Conservation (phyloP, 352 stramenopile genomes). For the Globisporangium nodosum region DNA sequence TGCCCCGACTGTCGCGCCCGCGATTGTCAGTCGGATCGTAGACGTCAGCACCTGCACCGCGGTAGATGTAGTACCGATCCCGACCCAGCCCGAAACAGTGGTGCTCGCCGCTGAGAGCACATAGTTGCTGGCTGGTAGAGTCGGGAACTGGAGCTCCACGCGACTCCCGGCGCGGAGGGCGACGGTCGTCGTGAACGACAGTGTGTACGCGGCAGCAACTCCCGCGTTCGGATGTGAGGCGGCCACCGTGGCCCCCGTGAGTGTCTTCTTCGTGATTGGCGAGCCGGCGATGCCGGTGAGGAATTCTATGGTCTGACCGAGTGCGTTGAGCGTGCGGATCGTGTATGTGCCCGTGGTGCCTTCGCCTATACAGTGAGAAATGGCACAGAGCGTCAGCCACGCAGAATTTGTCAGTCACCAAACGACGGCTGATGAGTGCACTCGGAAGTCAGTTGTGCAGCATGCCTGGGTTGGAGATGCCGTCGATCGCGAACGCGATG, state of each 20-base stretch:
- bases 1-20: conserved; percentile 20
- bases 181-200: conserved; percentile 39
- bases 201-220: conserved; percentile 19
- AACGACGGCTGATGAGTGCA: background rate
- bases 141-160: conserved; percentile 45
- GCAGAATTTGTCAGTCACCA: background rate
- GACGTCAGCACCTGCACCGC: conserved; percentile 21
- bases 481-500: conserved; percentile 40
- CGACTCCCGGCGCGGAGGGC: conserved; percentile 29
- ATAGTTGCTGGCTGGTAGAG: conserved; percentile 30
- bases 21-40: conserved; percentile 32
- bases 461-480: conserved; percentile 58
- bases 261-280: conserved; percentile 19
- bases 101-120: conserved; percentile 21
- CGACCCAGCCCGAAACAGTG: conserved; percentile 15
- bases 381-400: background rate
- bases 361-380: conserved; percentile 19
- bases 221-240: conserved; percentile 27
- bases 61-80: conserved; percentile 27
- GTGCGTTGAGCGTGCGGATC: conserved; percentile 28
- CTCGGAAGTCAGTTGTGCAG: background rate
- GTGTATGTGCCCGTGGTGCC: conserved; percentile 32
- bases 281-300: conserved; percentile 21
- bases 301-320: conserved; percentile 29
- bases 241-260: conserved; percentile 23